Evolutionary conservation across 768 basidiomycete genomes (phyloP).

Genomic region (Termitomyces sp.): DNA sequence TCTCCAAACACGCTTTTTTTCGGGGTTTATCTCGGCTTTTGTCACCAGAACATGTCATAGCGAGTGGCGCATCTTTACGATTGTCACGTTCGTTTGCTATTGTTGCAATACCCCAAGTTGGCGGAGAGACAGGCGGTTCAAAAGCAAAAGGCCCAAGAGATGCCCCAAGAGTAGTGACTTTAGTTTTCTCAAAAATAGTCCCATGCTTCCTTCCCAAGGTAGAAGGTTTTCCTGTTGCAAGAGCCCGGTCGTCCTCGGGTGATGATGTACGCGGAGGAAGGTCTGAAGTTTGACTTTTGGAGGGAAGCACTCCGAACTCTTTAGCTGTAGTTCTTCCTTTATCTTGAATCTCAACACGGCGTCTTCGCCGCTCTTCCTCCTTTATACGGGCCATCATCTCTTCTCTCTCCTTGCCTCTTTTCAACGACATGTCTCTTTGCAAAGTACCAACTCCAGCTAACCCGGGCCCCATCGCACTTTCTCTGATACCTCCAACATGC

Average conservation of each 20-base stretch:
- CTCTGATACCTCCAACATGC: conserved; percentile 17
- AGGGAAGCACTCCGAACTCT: conserved; percentile 22
- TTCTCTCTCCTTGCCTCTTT: conserved; percentile 33
- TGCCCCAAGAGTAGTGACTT: conserved; percentile 27
- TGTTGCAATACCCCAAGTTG: conserved; percentile 31
- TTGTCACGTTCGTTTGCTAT: conserved; percentile 16
- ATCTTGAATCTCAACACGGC: conserved; percentile 7
- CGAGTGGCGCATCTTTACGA: conserved; percentile 11
- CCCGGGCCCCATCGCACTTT: conserved; percentile 34
- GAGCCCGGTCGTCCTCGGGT: conserved; percentile 17
- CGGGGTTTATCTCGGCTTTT: conserved; percentile 10
- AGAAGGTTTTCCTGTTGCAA: conserved; percentile 39
- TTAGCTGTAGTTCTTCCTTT: conserved; percentile 15
- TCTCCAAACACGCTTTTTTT: conserved; percentile 12
- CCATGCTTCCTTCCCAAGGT: conserved; percentile 56
- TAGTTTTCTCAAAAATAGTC: conserved; percentile 27
- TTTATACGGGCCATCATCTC: conserved; percentile 17
- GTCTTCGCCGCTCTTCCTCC: conserved; percentile 16
- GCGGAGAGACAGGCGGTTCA: conserved; percentile 59
- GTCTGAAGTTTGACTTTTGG: conserved; percentile 19
- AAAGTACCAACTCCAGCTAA: conserved; percentile 40
- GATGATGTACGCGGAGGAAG: neutral
- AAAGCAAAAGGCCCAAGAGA: conserved; percentile 64
- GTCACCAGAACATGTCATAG: conserved; percentile 17
- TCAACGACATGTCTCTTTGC: conserved; percentile 35